These are phyloP conservation scores for Fraxinus xanthoxyloides DNA, from an alignment of 305 asterid genomes.

Conservation along the genomic window DNA sequence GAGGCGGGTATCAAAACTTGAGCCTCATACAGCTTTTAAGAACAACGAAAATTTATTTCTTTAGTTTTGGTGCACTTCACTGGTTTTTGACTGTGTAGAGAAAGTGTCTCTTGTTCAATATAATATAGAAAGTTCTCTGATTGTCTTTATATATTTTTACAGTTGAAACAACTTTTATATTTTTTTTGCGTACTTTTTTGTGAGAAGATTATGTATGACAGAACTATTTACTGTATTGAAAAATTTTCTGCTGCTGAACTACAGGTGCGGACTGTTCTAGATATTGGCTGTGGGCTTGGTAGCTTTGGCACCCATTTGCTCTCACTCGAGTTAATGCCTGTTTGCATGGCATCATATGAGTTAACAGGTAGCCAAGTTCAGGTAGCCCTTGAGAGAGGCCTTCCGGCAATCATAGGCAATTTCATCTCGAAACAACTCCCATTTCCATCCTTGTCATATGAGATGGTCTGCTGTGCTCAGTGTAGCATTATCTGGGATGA, in stretches of 20 bases:
- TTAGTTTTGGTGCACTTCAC: background rate
- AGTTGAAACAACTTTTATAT: background rate
- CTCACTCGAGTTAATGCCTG: background rate
- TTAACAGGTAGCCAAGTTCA: background rate
- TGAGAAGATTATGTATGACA: background rate
- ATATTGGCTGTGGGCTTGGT: background rate
- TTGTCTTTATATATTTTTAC: no score
- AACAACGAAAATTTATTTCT: background rate
- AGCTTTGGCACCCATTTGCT: background rate
- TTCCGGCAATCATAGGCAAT: background rate
- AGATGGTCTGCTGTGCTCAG: background rate
- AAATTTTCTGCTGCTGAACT: no score
- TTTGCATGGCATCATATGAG: background rate
- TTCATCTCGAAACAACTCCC: background rate
- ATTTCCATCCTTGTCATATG: background rate
- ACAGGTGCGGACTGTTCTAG: background rate
- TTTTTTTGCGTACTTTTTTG: background rate
- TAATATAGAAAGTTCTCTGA: background rate
- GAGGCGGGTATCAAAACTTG: background rate
- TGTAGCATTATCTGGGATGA: background rate
- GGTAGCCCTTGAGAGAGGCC: background rate
- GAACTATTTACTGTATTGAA: background rate
- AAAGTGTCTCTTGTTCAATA: background rate
- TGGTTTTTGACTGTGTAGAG: background rate
- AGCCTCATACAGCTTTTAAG: background rate